Evolutionary conservation across 108 stramenopile genomes (phyloP), one percentile per base, ranked within the genome.

Genomic region (Fragilariopsis cylindrus): DNA sequence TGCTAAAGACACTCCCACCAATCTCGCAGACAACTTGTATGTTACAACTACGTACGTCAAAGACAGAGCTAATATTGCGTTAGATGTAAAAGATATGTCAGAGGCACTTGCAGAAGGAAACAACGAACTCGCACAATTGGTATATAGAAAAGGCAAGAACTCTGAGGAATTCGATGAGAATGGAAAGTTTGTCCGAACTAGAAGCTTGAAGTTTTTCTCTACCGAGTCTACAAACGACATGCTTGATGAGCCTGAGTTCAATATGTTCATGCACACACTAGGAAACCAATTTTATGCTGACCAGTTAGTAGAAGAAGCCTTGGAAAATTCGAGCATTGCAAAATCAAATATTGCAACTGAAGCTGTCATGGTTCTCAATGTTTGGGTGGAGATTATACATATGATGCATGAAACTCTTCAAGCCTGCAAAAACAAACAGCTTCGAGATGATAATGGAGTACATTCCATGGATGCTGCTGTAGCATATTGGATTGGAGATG

Each of bases 401-500:
- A 62, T 76, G 42, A 76, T 94, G 55, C 86, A 87, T 68, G 57
- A 82, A 65, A 71, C 82, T 40, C 54, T 90, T 54, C 6, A 69
- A 55, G 53, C 57, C 5, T 83, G 83, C 70, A 69, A 81, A 68
- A 66, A 87, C 55, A 74, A 76, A 30, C 56, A 76, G 30, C 54
- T 89, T 9, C 44, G 56, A 2, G 87, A 82, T 55, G 71, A 77
- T 11, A 84, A 91, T 71, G 84, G 88, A 15, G 82, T 91, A 21
- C 75, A 83, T 48, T 83, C 82, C 44, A 87, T 92, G 43, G 91
- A 92, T 69, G 89, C 87, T 46, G 94, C 87, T 4, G 91, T 88
- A 5, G 91, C 91, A 3, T 92, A 90, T 65, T 92, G 90, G 90
- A 91, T 95, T 69, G 94, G 94, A 9, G 91, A 91, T 75, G 88